A percentile compares a stretch with the other conserved stretches of the same genome.
These are phyloP conservation scores for Barnettozyma vustinii DNA, from an alignment of 805 yeast genomes.

Conservation along the genomic window DNA sequence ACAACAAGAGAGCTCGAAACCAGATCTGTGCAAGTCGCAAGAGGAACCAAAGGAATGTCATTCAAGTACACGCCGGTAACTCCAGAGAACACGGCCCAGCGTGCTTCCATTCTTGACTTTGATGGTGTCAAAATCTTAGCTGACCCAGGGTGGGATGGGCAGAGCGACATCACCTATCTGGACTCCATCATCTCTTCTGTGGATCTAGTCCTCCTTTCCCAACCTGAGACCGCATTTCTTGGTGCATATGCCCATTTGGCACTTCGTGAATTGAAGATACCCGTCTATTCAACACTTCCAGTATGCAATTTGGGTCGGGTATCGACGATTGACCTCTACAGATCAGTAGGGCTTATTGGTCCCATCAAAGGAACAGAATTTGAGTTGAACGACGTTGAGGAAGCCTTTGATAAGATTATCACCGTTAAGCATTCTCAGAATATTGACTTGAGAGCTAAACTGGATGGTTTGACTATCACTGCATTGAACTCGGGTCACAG, in stretches of 20 bases:
- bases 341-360: conserved; percentile 70
- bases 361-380: conserved; percentile 53
- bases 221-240: conserved; percentile 70
- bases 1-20: too few relatives aligned
- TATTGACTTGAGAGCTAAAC: conserved; percentile 51
- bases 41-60: conserved; percentile 15
- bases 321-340: conserved; percentile 76
- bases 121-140: conserved; percentile 55
- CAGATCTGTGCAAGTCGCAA: too few relatives aligned
- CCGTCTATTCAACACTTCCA: conserved; percentile 87
- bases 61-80: conserved; percentile 26
- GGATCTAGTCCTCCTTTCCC: conserved; percentile 77
- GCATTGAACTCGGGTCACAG: conserved; percentile 91
- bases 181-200: conserved; percentile 41
- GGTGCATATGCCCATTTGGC: conserved; percentile 76
- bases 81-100: conserved; percentile 15
- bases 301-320: conserved; percentile 81
- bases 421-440: conserved; percentile 79
- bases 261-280: conserved; percentile 56
- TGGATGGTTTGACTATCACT: conserved; percentile 58
- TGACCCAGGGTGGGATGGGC: conserved; percentile 75
- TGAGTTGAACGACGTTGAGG: conserved; percentile 72
- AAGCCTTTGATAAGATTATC: conserved; percentile 64
- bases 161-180: conserved; percentile 35
- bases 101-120: conserved; percentile 50